Base-by-base conservation (phyloP, 371 early-diverging fungal species). In the Apophysomyces ossiformis region DNA sequence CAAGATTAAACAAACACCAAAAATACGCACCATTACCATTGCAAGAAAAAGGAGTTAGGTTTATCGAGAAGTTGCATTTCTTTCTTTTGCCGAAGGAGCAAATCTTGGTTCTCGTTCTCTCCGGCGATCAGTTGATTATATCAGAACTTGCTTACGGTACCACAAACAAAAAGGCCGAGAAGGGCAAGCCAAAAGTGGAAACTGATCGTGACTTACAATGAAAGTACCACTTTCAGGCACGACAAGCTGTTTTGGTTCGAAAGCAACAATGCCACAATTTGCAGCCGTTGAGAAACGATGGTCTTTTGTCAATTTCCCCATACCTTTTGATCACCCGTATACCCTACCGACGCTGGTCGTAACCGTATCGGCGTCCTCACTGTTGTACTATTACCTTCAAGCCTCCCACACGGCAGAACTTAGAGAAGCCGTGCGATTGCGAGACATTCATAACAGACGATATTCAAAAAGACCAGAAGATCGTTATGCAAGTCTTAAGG, bases 321-420 rank as follows among this genome's bases (percentile, higher is more conserved):
- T 83, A 66, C 84, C 81, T n/a, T 79, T 83, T 63, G 84, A 83
- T 57, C 81, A 80, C 44, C 84, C 77, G 15, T 81, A 76, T 43
- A 80, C 76, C 7, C 64, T 83, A 7, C 84, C 84, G 5, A 77
- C 73, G 0, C 54, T 83, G 1, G 61, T 69, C n/a, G 63, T 66
- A 9, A 71, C 81, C 3, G 71, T 83, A n/a, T 68, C 79, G 3
- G 76, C 78, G 5, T 81, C 81, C 12, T 77, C 81, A 0, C 54
- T 77, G 12, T 58, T 79, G 16, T 83, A 83, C 58, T 77, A 83
- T 62, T 81, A 81, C 16, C 63, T 80, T 2, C 78, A 80, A 44
- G 74, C 77, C 13, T 66, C 75, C 5, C 81, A 80, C 61, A 70
- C 69, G 21, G 66, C 71, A 1, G 81, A 80, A 36, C 72, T 81